Evolutionary conservation across 2,329 filamentous ascomycete species (phyloP).

Genomic region (Aspergillus sp.): DNA sequence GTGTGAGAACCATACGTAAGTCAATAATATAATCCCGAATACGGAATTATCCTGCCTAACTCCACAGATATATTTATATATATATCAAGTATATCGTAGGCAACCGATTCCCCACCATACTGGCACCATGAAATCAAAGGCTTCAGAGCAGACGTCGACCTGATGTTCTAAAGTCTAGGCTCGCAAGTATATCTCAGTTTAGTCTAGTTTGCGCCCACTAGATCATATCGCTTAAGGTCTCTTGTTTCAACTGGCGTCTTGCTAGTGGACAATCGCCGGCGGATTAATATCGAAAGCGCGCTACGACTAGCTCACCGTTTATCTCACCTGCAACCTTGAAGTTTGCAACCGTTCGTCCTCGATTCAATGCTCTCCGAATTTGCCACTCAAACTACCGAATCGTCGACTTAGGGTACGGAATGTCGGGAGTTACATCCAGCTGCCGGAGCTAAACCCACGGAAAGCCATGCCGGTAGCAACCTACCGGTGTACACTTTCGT

Average conservation of each 20-base stretch:
- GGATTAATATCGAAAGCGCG: neutral
- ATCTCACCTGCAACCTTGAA: neutral
- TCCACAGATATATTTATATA: neutral
- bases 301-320: neutral
- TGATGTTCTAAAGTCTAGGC: neutral
- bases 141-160: neutral
- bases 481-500: neutral
- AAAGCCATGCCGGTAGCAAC: neutral
- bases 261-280: neutral
- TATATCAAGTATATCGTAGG: neutral
- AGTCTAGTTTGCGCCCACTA: slow-evolving; percentile 1
- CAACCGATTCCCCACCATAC: neutral
- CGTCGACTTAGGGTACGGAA: neutral
- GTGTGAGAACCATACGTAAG: too few species aligned
- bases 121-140: neutral
- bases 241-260: neutral
- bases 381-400: neutral
- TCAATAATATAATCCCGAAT: too few species aligned
- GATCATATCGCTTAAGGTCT: neutral
- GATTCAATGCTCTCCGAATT: neutral
- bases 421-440: slow-evolving; percentile 11
- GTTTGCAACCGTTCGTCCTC: neutral
- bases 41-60: too few species aligned
- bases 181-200: slow-evolving; percentile 12
- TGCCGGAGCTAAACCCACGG: neutral